Conservation (phyloP, 2,329 filamentous ascomycete species). For the Emericellopsis atlantica region DNA sequence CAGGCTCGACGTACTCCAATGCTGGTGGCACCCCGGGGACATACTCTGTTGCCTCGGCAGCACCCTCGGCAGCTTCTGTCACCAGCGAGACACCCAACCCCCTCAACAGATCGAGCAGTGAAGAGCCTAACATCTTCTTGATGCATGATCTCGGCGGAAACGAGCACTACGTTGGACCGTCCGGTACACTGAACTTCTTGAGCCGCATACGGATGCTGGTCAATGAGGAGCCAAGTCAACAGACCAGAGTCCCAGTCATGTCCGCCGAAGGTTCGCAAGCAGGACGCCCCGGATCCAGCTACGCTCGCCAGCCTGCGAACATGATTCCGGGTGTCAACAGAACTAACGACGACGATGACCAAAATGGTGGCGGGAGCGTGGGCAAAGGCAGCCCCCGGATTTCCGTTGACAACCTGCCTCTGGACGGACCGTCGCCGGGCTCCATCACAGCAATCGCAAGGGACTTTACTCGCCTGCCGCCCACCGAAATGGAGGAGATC, state of each 20-base stretch:
- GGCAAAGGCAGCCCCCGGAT: neutral
- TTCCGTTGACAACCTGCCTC: neutral
- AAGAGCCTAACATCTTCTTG: conserved; percentile 11
- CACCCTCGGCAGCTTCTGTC: neutral
- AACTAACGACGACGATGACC: conserved; percentile 6
- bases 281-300: neutral
- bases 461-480: conserved; percentile 12
- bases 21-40: neutral
- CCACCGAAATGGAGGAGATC: conserved; percentile 14
- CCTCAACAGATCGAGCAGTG: conserved; percentile 1
- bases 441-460: conserved; percentile 13
- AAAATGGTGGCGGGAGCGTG: conserved; percentile 1
- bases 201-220: conserved; percentile 19
- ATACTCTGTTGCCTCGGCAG: neutral
- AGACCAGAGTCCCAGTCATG: neutral
- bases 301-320: too few relatives aligned
- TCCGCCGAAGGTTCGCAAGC: neutral
- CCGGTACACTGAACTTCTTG: conserved; percentile 21
- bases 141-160: conserved; percentile 19
- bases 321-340: neutral
- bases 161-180: conserved; percentile 23
- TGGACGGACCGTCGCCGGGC: conserved; percentile 8
- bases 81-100: neutral
- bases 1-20: neutral
- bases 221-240: neutral